Evolutionary conservation across 2,329 filamentous ascomycete species (phyloP), one percentile per base, ranked within the genome.

Genomic region (Alternaria metachromatica): DNA sequence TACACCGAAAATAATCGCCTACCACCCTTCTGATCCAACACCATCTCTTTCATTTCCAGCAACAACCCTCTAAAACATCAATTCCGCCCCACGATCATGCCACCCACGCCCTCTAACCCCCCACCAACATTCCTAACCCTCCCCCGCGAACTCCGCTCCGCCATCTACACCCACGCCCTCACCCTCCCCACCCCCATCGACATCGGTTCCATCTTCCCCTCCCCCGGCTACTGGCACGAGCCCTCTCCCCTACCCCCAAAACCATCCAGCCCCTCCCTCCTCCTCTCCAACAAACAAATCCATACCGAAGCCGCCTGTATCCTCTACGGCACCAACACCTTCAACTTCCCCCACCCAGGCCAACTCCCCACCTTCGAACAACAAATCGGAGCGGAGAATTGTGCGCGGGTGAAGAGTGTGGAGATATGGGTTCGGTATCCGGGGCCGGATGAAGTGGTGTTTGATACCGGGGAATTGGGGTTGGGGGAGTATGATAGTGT

Each of bases 281-380:
- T 41, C 1, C 37, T 1, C 5, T 0, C n/a, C 0, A 41, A 1
- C 37, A 2, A 5, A 18, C 37, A 41, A 41, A 41, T 41, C 4
- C 0, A 2, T 8, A 9, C n/a, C 37, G 37, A 41, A 41, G 37
- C 37, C 4, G n/a, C 2, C n/a, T 10, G 9, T 1, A 46, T 1
- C 1, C 20, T 46, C 11, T 46, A 46, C 44, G 44, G 44, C 12
- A 3, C 20, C 12, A 46, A 46, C 44, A 15, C 12, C 20, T 46
- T 46, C 44, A 46, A 15, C 7, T 46, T 46, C 11, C 12, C 12
- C 1, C 11, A 15, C 2, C 44, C 44, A 21, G 44, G 44, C 20
- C 44, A 15, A 15, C 12, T 21, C 44, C 44, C 21, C 4, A 2
- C 4, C 7, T 46, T 46, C 7, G 12, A 46, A 46, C 20, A 5